These are phyloP conservation scores for Apiospora hydei DNA, from an alignment of 2,329 filamentous ascomycete species.

Conservation along the genomic window DNA sequence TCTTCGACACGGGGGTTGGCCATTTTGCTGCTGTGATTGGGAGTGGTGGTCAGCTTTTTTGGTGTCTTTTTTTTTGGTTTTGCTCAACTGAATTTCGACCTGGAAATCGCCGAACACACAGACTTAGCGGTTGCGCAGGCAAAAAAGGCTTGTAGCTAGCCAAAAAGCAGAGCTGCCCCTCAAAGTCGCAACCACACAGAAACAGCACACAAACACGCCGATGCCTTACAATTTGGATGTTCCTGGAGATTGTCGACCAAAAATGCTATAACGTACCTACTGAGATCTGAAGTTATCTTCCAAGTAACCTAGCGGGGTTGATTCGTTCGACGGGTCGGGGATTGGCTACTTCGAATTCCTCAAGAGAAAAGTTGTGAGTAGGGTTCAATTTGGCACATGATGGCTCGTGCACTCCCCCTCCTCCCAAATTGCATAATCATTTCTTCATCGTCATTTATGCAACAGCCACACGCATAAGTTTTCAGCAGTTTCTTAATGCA, in stretches of 20 bases:
- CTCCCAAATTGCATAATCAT: constrained; percentile 19
- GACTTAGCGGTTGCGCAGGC: constrained; percentile 6
- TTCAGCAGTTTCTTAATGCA: background rate
- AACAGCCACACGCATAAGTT: constrained; percentile 1
- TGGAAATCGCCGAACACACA: constrained; percentile 18
- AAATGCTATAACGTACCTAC: constrained; percentile 23
- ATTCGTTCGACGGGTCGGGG: constrained; percentile 26
- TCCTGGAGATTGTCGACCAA: constrained; percentile 11
- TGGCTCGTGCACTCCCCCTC: constrained; percentile 25
- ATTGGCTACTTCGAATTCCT: constrained; percentile 24
- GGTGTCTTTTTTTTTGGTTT: constrained; percentile 7
- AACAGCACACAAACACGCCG: constrained; percentile 4
- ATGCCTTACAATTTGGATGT: constrained; percentile 16
- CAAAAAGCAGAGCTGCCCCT: constrained; percentile 10
- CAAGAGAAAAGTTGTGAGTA: constrained; percentile 26
- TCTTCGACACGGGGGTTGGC: constrained; percentile 98
- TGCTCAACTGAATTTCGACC: constrained; percentile 13
- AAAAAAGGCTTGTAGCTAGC: constrained; percentile 21
- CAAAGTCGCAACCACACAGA: constrained; percentile 10
- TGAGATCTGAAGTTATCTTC: constrained; percentile 22
- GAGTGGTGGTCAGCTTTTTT: constrained; percentile 40
- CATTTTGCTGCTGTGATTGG: constrained; percentile 66
- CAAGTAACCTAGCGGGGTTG: constrained; percentile 27
- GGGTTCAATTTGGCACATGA: constrained; percentile 29
- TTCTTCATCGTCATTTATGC: constrained; percentile 20